Base-by-base conservation (phyloP, 2,329 filamentous ascomycete genomes). In the Botrytis fragariae region DNA sequence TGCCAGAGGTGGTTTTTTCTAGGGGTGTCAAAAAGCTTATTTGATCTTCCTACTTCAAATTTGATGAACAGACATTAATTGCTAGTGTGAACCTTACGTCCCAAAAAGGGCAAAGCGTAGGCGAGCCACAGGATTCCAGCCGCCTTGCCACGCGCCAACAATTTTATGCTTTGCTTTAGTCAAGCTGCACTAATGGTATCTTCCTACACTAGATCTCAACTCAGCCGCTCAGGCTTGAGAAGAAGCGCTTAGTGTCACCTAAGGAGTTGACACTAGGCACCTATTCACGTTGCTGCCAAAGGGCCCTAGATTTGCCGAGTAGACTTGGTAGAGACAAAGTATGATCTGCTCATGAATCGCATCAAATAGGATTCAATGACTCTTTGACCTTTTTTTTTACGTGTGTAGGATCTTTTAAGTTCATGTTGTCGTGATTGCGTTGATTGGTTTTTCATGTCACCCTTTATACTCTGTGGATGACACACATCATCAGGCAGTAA, bases 61-160 rank as follows among this genome's bases (percentile, higher is more conserved):
- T n/a, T 35, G 54, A 32, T 22, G 69, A 70, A 68, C 35, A n/a
- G 59, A 69, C 48, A 72, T 73, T 64, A 37, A n/a, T 18, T 42
- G 35, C 44, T 73, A 37, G 54, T 63, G 14, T 32, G 16, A 68
- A 54, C 22, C 22, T 54, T 25, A 25, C 32, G 7, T 68, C 45
- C 35, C 10, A 54, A 54, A 54, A 39, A 5, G 35, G 25, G 16
- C 22, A 54, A 54, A 14, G 16, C 35, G 25, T 29, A 39, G 12
- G 29, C 35, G 35, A 54, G 64, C 45, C 32, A 37, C 35, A 39
- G 35, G n/a, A 42, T 39, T 54, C 32, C 10, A 54, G 64, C 45
- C 45, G 45, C 32, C 44, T n/a, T 16, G 42, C 32, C 44, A 32
- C 44, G 63, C 63, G 44, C 29, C 62, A 65, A 65, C 20, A 32